These are phyloP conservation scores for Ascoidea tarda DNA, from an alignment of 805 yeast species.

Conservation along the genomic window DNA sequence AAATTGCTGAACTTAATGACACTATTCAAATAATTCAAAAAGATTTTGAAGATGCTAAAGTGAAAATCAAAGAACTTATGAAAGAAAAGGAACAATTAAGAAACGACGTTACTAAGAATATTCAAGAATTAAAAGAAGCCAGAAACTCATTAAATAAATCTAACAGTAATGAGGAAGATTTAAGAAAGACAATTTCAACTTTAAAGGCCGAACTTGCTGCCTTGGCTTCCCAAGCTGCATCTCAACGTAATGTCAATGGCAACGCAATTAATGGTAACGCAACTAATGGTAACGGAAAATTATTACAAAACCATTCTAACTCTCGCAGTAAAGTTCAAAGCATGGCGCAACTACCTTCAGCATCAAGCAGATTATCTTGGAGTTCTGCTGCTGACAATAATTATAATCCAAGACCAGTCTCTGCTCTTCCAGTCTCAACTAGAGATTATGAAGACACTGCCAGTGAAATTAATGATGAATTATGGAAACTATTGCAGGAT, in stretches of 20 bases:
- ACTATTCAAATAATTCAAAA: constrained; percentile 40
- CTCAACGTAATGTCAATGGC: constrained; percentile 1
- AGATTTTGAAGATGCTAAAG: constrained; percentile 43
- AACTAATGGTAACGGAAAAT: constrained; percentile 7
- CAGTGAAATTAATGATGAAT: constrained; percentile 63
- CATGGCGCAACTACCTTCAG: background rate
- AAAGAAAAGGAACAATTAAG: constrained; percentile 48
- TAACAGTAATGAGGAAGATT: constrained; percentile 50
- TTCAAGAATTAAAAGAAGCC: constrained; percentile 48
- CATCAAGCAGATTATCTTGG: constrained; percentile 2
- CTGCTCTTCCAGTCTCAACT: constrained; percentile 42
- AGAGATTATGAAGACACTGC: constrained; percentile 28
- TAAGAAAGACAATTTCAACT: constrained; percentile 41
- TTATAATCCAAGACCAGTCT: constrained; percentile 40
- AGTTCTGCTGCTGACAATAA: constrained; percentile 21
- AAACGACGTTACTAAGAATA: constrained; percentile 44
- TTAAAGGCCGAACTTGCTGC: constrained; percentile 33
- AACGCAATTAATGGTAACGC: constrained; percentile 5
- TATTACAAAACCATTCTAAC: constrained; percentile 2
- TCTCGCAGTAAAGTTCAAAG: constrained; percentile 13
- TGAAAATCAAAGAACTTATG: constrained; percentile 44
- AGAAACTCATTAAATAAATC: constrained; percentile 43
- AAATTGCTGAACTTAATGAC: constrained; percentile 33
- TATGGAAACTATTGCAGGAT: constrained; percentile 56
- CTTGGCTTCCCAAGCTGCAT: constrained; percentile 14